Base-by-base conservation (phyloP, 192 early-diverging fungal genomes). In the Geranomyces variabilis region DNA sequence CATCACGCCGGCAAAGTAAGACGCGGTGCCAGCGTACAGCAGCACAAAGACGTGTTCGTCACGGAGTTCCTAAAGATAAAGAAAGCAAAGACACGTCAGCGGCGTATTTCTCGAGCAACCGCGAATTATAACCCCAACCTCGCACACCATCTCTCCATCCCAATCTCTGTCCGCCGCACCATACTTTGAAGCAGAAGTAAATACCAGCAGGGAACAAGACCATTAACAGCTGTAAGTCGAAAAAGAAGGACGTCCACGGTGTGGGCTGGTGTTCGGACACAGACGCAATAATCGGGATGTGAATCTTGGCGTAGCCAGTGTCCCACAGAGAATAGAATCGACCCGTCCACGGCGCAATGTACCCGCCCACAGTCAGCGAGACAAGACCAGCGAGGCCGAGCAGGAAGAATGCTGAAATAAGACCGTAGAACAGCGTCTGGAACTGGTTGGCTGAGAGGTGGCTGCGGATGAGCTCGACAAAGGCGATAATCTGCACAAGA, bases 241-340 rank as follows among this genome's bases (percentile, higher is more conserved):
- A 99, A 84, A 99, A 99, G 86, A 98, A 98, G 26, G 96, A 94
- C 13, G 98, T 89, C 98, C 98, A 99, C 0, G 98, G 88, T 5
- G 98, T 99, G 24, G 98, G 98, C 79, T 99, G 98, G 82, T 99
- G 98, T 80, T 99, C 98, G 7, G 97, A 99, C 34, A 99, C 98
- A 22, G 98, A 99, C 0, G 98, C 98, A 77, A 99, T 99, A 72
- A 99, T 99, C 0, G 98, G 98, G 80, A 99, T 99, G 74, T 99
- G 90, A 61, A 92, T 95, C 84, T 99, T 99, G 61, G 98, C 98
- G 71, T 99, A 99, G n/a, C 93, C 94, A 10, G 98, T 99, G 80
- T 99, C 98, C 90, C 94, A 99, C 24, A 99, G 90, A 24, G 98
- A 99, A 82, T 99, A 99, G 82, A 97, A 99, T 26, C 98, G 93